Percentiles rank a stretch among this genome's conserved stretches.
These are phyloP conservation scores for Aspergillus fijiensis DNA, from an alignment of 2,329 filamentous ascomycete genomes.

Conservation along the genomic window DNA sequence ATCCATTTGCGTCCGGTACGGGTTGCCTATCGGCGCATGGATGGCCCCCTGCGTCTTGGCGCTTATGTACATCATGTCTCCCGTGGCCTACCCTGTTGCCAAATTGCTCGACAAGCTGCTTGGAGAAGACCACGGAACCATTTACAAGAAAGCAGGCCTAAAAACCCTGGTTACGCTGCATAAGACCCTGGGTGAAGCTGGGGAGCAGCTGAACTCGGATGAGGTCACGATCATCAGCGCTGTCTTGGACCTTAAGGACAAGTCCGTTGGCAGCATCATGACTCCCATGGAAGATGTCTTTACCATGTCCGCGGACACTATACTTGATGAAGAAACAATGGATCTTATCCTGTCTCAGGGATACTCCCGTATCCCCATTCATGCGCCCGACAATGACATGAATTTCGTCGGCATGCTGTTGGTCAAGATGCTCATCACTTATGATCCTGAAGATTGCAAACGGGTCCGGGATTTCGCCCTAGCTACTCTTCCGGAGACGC, in stretches of 20 bases:
- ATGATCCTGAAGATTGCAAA: slow-evolving; percentile 90
- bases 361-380: slow-evolving; percentile 94
- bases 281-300: slow-evolving; percentile 98
- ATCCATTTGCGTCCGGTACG: slow-evolving; percentile 93
- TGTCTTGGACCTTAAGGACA: slow-evolving; percentile 93
- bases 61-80: slow-evolving; percentile 90
- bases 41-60: slow-evolving; percentile 83
- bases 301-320: slow-evolving; percentile 90
- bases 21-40: slow-evolving; percentile 89
- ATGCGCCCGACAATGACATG: slow-evolving; percentile 74
- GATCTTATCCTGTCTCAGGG: slow-evolving; percentile 88
- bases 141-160: slow-evolving; percentile 96
- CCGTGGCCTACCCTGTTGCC: slow-evolving; percentile 89
- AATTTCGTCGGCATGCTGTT: slow-evolving; percentile 98
- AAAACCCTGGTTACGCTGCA: slow-evolving; percentile 96
- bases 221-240: slow-evolving; percentile 99
- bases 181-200: slow-evolving; percentile 80
- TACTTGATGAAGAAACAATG: slow-evolving; percentile 92
- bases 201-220: slow-evolving; percentile 88
- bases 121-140: slow-evolving; percentile 90
- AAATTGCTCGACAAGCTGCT: slow-evolving; percentile 92
- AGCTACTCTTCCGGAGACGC: slow-evolving; percentile 90
- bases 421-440: slow-evolving; percentile 98
- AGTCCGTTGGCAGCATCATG: slow-evolving; percentile 94
- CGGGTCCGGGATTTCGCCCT: slow-evolving; percentile 86